Evolutionary conservation across 176 grass and related monocot genomes (phyloP).

Genomic region (Oryza brachyantha): DNA sequence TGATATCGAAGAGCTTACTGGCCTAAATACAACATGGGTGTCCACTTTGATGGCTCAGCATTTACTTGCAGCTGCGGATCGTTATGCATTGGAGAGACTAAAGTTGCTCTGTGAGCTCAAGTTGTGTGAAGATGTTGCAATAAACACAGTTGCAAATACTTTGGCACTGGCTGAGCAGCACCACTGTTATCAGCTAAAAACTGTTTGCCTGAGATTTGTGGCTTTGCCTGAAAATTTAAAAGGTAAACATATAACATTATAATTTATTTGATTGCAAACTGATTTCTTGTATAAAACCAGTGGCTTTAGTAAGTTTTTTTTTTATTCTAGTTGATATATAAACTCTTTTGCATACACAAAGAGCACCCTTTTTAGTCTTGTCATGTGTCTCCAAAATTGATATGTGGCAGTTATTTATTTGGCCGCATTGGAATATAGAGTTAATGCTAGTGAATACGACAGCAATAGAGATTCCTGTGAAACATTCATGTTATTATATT

Average conservation of each 20-base stretch:
- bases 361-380: background rate
- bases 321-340: background rate
- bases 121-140: constrained; percentile 87
- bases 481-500: background rate
- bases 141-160: constrained; percentile 94
- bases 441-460: background rate
- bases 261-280: constrained; percentile 16
- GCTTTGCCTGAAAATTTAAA: constrained; percentile 87
- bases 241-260: constrained; percentile 43
- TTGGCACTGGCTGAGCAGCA: constrained; percentile 95
- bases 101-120: constrained; percentile 75
- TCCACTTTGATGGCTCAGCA: constrained; percentile 97
- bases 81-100: constrained; percentile 94
- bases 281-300: background rate
- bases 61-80: constrained; percentile 89
- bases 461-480: background rate
- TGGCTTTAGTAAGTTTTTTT: background rate
- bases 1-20: constrained; percentile 85
- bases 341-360: background rate
- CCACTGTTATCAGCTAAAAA: constrained; percentile 92
- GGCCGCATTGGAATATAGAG: background rate
- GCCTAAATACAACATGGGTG: constrained; percentile 70
- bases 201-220: constrained; percentile 91
- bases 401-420: background rate
- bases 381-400: background rate